Evolutionary conservation across 1,284 basidiomycete genomes (phyloP).

Genomic region (Trichosporon asahii): DNA sequence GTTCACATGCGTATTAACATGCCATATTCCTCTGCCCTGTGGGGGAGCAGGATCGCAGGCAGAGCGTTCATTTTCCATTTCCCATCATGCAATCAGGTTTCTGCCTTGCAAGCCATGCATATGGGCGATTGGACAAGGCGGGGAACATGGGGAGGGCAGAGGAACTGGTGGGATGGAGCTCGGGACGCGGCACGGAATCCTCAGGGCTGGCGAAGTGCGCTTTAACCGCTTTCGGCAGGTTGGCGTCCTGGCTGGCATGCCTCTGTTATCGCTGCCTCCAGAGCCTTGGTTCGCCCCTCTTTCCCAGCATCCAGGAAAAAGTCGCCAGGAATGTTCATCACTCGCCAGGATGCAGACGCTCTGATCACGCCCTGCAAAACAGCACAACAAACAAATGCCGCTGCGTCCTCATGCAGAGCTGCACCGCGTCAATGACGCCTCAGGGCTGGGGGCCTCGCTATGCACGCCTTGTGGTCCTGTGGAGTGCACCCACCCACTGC

Average conservation of each 20-base stretch:
- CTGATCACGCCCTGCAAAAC: neutral
- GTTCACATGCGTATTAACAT: neutral
- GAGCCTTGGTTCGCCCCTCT: neutral
- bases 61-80: no score
- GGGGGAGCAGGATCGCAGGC: neutral
- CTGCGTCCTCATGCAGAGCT: neutral
- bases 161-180: neutral
- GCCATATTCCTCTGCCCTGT: neutral
- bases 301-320: neutral
- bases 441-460: neutral
- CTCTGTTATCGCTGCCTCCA: neutral
- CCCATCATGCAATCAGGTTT: neutral
- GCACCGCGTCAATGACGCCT: neutral
- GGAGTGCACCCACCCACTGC: neutral
- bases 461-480: neutral
- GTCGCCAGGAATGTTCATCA: constrained; percentile 2
- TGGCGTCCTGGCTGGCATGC: neutral
- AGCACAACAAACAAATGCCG: neutral
- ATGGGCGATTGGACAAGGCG: neutral
- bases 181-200: constrained; percentile 2
- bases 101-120: neutral
- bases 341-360: neutral
- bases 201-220: neutral
- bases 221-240: neutral
- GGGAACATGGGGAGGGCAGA: neutral